Conservation (phyloP, 1,139 yeast species). For the Diutina ranongensis region DNA sequence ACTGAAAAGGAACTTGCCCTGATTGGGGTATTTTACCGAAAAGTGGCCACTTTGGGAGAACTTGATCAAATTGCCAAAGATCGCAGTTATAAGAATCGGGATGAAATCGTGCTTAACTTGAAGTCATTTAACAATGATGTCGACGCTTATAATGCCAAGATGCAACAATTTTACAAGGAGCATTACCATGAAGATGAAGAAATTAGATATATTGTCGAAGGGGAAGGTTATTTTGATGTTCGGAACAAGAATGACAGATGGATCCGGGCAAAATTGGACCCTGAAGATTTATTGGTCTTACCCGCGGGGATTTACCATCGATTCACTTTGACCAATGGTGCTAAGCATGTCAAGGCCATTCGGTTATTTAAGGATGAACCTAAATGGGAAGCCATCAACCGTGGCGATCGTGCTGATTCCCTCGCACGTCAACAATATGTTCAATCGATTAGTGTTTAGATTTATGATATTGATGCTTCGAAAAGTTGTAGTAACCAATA, state of each 20-base stretch:
- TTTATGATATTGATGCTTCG: no score
- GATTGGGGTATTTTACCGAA: constrained; percentile 63
- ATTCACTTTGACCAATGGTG: constrained; percentile 55
- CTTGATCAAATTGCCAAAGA: constrained; percentile 59
- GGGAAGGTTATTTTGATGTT: constrained; percentile 89
- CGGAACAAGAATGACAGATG: constrained; percentile 59
- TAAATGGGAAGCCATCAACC: constrained; percentile 83
- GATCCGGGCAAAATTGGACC: constrained; percentile 60
- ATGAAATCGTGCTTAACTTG: constrained; percentile 50
- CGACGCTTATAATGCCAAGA: constrained; percentile 47
- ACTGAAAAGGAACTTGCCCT: constrained; percentile 35
- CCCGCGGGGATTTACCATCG: constrained; percentile 95
- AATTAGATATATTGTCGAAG: constrained; percentile 80
- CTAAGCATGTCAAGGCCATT: constrained; percentile 60
- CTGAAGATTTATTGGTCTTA: constrained; percentile 58
- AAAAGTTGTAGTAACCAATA: no score
- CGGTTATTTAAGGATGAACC: constrained; percentile 91
- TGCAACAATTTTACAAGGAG: constrained; percentile 66
- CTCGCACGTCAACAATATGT: constrained; percentile 24
- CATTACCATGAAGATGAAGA: constrained; percentile 97
- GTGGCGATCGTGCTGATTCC: constrained; percentile 26
- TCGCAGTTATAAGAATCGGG: constrained; percentile 73
- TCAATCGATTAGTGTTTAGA: no score
- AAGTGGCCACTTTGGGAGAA: constrained; percentile 38
- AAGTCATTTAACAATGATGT: constrained; percentile 55